Evolutionary conservation across 2,329 filamentous ascomycete genomes (phyloP).

Genomic region (Camptophora hylomeconis): DNA sequence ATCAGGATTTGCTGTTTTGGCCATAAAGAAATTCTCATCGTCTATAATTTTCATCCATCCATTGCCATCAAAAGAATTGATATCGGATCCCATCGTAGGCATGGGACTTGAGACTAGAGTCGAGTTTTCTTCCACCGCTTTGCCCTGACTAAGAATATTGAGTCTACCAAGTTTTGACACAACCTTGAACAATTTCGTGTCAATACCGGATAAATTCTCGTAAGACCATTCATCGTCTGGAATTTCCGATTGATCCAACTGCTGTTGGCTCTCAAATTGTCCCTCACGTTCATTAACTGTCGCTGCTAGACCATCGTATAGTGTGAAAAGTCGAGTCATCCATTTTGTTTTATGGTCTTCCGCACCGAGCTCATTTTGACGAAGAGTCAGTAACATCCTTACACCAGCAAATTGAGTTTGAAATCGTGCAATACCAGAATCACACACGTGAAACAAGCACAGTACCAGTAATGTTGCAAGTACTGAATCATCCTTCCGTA

Average conservation of each 20-base stretch:
- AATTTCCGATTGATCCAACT: conserved; percentile 50
- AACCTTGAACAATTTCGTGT: conserved; percentile 73
- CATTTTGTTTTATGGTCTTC: conserved; percentile 58
- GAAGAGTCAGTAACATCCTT: conserved; percentile 72
- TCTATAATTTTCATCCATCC: conserved; percentile 35
- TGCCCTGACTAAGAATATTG: conserved; percentile 66
- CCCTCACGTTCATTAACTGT: conserved; percentile 86
- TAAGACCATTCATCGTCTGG: conserved; percentile 57
- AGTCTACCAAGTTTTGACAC: conserved; percentile 72
- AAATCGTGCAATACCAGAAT: conserved; percentile 85
- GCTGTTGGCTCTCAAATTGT: conserved; percentile 50
- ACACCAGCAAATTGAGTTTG: conserved; percentile 88
- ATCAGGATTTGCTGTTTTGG: conserved; percentile 30
- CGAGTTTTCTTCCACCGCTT: conserved; percentile 22
- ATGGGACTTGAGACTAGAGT: conserved; percentile 22
- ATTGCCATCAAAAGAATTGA: conserved; percentile 42
- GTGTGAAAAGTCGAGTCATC: conserved; percentile 88
- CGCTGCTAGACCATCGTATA: conserved; percentile 85
- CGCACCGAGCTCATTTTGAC: conserved; percentile 39
- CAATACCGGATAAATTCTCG: conserved; percentile 80
- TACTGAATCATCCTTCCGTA: conserved; percentile 72
- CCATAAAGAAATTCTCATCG: conserved; percentile 24
- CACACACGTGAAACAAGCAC: conserved; percentile 85
- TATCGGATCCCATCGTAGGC: conserved; percentile 13
- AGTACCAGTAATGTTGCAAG: conserved; percentile 76